Evolutionary conservation across 768 basidiomycete genomes (phyloP), one percentile per base, ranked within the genome.

Genomic region (Naganishia kalamii): DNA sequence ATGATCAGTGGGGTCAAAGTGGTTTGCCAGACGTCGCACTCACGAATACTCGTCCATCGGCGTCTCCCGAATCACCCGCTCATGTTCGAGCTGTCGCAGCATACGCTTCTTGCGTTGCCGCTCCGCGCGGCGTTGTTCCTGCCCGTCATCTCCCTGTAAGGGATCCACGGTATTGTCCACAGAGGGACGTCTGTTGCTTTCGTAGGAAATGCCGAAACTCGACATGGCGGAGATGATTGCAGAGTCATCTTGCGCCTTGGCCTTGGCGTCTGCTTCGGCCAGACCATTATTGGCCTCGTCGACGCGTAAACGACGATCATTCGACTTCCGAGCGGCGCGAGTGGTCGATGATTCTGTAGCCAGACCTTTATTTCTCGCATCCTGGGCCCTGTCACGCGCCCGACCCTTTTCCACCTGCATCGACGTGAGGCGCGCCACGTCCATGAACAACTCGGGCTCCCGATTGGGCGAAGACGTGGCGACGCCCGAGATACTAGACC

Each of bases 361-460:
- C 21, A 57, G 25, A 21, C 54, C 35, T 35, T 57, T 57, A 5
- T 57, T 12, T 27, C 37, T 37, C 15, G 54, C 33, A 4, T 57
- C 54, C 37, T 57, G 54, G n/a, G 54, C 54, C 12, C 54, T 35
- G 21, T 27, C 13, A 10, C 23, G 12, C 23, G 62, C 62, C 7
- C 30, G 48, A 37, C 40, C 62, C 35, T 40, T 63, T 37, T 50
- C 46, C 13, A 63, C 11, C 15, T 63, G 46, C 15, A 32, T 21
- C 10, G 46, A 48, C 19, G 62, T 63, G 19, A 63, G 23, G 13
- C 62, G 62, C 2, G 48, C 62, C 1, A 63, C 62, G 19, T 63
- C 62, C 29, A 47, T 48, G 48, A 63, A 63, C 35, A 63, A 27
- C 17, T 63, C 62, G 17, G 62, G 30, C 29, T 63, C 46, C 25